Conservation (phyloP, 2,329 filamentous ascomycete genomes). For the Phialemoniopsis sp. region DNA sequence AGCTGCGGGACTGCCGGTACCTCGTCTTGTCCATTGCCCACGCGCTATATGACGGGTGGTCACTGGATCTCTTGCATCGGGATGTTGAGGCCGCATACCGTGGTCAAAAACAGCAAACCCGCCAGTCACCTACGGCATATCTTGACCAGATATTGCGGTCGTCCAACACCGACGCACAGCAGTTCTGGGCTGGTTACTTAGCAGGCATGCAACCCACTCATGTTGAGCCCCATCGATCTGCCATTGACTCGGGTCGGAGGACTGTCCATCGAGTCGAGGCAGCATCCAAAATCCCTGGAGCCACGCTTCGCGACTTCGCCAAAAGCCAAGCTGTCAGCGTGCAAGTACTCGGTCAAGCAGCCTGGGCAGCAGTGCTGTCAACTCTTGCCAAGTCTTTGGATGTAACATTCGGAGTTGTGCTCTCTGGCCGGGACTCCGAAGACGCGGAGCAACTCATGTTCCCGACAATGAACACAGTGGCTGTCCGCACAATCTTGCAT, state of each 20-base stretch:
- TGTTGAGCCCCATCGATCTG: slow-evolving; percentile 3
- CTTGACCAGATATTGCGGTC: slow-evolving; percentile 49
- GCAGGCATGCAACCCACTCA: slow-evolving; percentile 37
- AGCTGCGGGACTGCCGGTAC: slow-evolving; percentile 27
- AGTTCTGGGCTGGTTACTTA: slow-evolving; percentile 72
- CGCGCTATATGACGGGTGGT: slow-evolving; percentile 88
- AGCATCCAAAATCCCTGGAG: slow-evolving; percentile 32
- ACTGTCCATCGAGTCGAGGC: slow-evolving; percentile 37
- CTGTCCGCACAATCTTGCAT: slow-evolving; percentile 68
- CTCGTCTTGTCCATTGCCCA: slow-evolving; percentile 73
- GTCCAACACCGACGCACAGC: slow-evolving; percentile 32
- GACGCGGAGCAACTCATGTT: slow-evolving; percentile 67
- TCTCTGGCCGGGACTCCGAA: slow-evolving; percentile 79
- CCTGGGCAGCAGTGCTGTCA: slow-evolving; percentile 70
- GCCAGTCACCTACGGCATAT: slow-evolving; percentile 46
- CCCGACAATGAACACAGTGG: slow-evolving; percentile 89
- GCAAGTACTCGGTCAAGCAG: slow-evolving; percentile 72
- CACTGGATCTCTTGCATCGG: slow-evolving; percentile 67
- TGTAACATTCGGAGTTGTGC: slow-evolving; percentile 75
- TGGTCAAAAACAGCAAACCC: slow-evolving; percentile 28
- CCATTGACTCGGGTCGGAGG: background rate
- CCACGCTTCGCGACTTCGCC: slow-evolving; percentile 55
- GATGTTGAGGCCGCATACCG: slow-evolving; percentile 66
- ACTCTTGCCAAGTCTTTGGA: slow-evolving; percentile 62
- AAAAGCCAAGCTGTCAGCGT: slow-evolving; percentile 63